Base-by-base conservation (phyloP, 164 flowering plant species). In the Vitis cinerea region DNA sequence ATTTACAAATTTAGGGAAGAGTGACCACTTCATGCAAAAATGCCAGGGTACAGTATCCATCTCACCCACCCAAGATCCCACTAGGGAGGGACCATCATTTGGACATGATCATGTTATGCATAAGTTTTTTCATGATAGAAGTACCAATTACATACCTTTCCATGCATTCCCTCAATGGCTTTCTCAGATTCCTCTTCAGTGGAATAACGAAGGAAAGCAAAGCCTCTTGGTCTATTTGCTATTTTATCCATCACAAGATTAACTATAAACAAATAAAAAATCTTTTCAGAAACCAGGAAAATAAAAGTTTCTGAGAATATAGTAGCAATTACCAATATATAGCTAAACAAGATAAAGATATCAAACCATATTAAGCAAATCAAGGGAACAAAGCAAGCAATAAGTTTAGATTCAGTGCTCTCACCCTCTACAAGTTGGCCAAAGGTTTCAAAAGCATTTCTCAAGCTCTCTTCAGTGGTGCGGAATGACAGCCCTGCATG, bases 131-230 rank as follows among this genome's bases (percentile, higher is more conserved):
- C n/a, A 23, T 10, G 17, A 59, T 30, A 62, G 29, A 68, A 14
- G 67, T 12, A 9, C 17, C 30, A 31, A 53, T 14, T 49, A 73
- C 69, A 63, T 70, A 89, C 98, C 97, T 92, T 94, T 50, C 98
- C 98, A 81, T 94, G 98, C 97, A 94, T 94, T 54, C 94, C 98
- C 71, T 92, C 90, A 12, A 94, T 90, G 67, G 97, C 97, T 68
- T 85, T 87, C 69, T 78, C 83, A 51, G 94, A 88, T 73, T 92
- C 97, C 76, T 92, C 97, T 75, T 85, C 92, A 8, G 94, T 89
- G 29, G 84, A 85, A 77, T 92, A 92, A 19, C 86, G 83, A 58
- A 94, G 81, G 73, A 94, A 94, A 50, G 98, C 98, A 83, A 92
- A 94, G 37, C 98, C 98, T 79, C 94, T 88, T 27, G 97, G 98